Evolutionary conservation across 352 stramenopile species (phyloP).

Genomic region (Pythium phragmiticola): DNA sequence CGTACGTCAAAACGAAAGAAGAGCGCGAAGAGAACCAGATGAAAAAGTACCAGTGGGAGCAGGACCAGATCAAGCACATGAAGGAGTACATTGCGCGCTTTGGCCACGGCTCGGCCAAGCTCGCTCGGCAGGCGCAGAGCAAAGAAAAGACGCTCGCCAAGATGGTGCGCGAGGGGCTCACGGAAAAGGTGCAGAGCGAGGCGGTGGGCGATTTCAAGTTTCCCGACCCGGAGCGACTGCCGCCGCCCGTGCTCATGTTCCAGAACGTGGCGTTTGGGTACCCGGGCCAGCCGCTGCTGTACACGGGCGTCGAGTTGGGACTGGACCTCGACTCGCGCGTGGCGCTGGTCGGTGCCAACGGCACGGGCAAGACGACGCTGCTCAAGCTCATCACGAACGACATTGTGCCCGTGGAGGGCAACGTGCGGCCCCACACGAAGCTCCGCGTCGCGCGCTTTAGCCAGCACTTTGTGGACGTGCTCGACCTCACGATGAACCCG

Average conservation of each 20-base stretch:
- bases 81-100: conserved; percentile 99
- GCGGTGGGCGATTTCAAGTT: conserved; percentile 94
- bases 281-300: conserved; percentile 89
- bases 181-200: conserved; percentile 92
- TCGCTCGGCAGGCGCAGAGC: conserved; percentile 96
- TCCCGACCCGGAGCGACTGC: conserved; percentile 93
- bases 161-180: conserved; percentile 96
- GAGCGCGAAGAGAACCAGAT: conserved; percentile 99
- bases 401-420: conserved; percentile 90
- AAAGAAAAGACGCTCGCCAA: conserved; percentile 99
- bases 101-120: conserved; percentile 96
- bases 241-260: conserved; percentile 96
- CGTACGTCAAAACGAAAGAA: conserved; percentile 94
- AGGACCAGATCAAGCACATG: conserved; percentile 98
- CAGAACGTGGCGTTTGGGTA: conserved; percentile 97
- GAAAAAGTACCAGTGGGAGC: conserved; percentile 97
- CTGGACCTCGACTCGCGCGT: conserved; percentile 97
- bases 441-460: conserved; percentile 96
- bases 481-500: conserved; percentile 94
- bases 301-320: conserved; percentile 94
- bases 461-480: conserved; percentile 98
- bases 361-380: conserved; percentile 96
- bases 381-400: conserved; percentile 98
- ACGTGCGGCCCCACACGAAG: conserved; percentile 95
- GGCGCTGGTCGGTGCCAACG: conserved; percentile 96